Conservation (phyloP, 2,329 filamentous ascomycete genomes). For the Aurifilum marmelostoma region DNA sequence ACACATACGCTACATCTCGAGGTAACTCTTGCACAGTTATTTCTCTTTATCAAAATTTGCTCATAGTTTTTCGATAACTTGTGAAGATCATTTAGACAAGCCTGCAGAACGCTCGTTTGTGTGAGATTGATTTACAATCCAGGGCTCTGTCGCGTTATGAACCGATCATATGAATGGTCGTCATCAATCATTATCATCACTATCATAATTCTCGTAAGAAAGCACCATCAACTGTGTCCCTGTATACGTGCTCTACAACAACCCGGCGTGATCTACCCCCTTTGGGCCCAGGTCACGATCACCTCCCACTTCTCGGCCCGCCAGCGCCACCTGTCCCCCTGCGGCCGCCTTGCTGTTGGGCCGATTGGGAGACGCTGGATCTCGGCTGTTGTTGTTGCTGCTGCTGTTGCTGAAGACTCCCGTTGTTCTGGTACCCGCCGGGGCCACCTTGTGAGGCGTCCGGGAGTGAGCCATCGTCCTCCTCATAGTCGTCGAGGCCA, state of each 20-base stretch:
- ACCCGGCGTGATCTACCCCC: no score
- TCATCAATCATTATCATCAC: not conserved
- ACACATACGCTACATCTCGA: not conserved
- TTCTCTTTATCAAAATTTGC: not conserved
- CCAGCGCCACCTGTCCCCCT: not conserved
- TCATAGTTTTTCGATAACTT: not conserved
- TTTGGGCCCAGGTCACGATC: not conserved
- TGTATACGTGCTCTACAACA: not conserved
- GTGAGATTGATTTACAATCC: not conserved
- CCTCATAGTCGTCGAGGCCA: constrained; percentile 46
- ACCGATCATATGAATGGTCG: not conserved
- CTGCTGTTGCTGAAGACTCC: not conserved
- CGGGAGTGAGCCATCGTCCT: constrained; percentile 25
- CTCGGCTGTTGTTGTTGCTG: constrained; percentile 16
- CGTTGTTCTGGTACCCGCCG: constrained; percentile 24
- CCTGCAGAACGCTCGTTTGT: not conserved
- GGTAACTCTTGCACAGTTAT: no score
- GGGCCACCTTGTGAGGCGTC: constrained; percentile 8
- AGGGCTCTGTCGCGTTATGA: not conserved
- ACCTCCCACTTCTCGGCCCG: constrained; percentile 1
- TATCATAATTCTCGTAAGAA: not conserved
- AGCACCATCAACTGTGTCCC: not conserved
- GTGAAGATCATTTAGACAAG: not conserved
- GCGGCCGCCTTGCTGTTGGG: not conserved
- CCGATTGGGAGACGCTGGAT: not conserved